Conservation (phyloP, 257 asterid genomes). For the Solanum bulbocastanum region DNA sequence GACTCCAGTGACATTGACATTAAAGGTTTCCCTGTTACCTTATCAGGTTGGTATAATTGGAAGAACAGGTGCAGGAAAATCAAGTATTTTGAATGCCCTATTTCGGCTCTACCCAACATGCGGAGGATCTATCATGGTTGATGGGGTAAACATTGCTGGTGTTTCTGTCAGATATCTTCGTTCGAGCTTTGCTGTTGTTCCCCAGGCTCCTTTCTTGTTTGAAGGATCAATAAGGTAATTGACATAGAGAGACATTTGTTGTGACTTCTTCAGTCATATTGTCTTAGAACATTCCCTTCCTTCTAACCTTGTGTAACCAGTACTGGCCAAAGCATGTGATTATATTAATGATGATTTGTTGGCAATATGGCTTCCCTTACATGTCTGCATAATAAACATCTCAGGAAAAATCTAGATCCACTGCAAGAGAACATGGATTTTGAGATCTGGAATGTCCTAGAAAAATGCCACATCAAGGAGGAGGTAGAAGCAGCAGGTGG, state of each 20-base stretch:
- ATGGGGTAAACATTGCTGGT: constrained; percentile 38
- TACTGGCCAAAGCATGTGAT: background rate
- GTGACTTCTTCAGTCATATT: background rate
- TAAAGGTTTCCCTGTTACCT: background rate
- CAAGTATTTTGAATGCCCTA: constrained; percentile 74
- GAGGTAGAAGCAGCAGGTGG: constrained; percentile 85
- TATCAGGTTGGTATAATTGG: constrained; percentile 87
- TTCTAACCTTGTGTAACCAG: background rate
- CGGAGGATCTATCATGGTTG: constrained; percentile 56
- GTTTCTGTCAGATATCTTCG: constrained; percentile 71
- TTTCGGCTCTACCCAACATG: constrained; percentile 71
- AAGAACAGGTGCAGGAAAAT: constrained; percentile 97
- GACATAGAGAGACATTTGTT: background rate
- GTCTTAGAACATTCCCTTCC: background rate
- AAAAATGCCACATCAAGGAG: constrained; percentile 73
- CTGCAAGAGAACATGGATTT: constrained; percentile 34
- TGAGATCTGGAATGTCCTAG: constrained; percentile 58
- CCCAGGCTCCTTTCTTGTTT: constrained; percentile 84
- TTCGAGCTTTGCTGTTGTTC: constrained; percentile 70
- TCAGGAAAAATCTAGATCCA: constrained; percentile 83
- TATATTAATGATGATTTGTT: background rate
- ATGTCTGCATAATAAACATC: background rate
- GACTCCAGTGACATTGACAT: background rate
- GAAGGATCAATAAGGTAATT: constrained; percentile 85
- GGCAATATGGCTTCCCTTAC: background rate